A percentile compares a stretch with the other conserved stretches of the same genome.
These are phyloP conservation scores for Tetrahymena malaccensis DNA, from an alignment of 73 alveolate species.

Conservation along the genomic window DNA sequence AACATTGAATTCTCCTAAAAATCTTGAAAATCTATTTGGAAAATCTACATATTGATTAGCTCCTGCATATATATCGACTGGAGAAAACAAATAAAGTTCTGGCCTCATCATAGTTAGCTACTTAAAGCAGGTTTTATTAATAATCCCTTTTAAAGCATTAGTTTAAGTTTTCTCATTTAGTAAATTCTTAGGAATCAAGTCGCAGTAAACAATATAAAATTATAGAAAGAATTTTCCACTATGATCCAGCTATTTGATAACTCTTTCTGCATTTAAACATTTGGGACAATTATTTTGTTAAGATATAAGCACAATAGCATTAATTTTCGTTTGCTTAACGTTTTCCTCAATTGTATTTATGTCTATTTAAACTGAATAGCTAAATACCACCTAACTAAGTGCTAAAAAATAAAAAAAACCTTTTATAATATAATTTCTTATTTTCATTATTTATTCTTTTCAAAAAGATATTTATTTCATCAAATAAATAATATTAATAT, in stretches of 20 bases:
- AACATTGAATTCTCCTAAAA: not conserved
- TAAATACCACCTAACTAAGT: not conserved
- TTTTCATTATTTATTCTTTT: not conserved
- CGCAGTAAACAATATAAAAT: not conserved
- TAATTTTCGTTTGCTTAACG: not conserved
- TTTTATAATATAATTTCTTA: no score
- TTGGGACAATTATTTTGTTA: not conserved
- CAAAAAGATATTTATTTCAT: not conserved
- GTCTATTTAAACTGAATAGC: not conserved
- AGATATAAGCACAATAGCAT: not conserved
- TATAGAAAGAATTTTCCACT: not conserved
- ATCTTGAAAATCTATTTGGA: not conserved
- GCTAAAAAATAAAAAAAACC: not conserved
- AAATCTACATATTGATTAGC: not conserved
- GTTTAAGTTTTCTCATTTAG: not conserved
- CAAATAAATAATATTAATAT: no score
- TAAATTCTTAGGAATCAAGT: not conserved
- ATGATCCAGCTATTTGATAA: not conserved
- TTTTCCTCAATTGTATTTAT: not conserved
- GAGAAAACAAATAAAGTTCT: not conserved
- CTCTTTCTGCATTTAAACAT: not conserved
- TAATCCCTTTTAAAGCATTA: not conserved
- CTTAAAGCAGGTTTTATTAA: not conserved
- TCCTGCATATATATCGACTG: not conserved
- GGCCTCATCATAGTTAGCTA: not conserved